Evolutionary conservation across 352 stramenopile genomes (phyloP).

Genomic region (Phytophthora citrophthora): DNA sequence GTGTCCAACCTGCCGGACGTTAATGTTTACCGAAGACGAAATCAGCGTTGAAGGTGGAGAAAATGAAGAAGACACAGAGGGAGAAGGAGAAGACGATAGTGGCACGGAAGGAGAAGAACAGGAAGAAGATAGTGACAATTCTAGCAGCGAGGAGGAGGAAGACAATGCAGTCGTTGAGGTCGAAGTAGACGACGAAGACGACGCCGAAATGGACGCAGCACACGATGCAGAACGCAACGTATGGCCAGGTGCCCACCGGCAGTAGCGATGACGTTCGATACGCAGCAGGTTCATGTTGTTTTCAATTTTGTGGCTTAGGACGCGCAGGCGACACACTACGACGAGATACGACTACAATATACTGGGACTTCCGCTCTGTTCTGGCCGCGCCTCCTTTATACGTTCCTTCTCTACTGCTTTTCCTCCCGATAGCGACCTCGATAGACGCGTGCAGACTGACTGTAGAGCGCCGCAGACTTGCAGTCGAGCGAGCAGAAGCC

Average conservation of each 20-base stretch:
- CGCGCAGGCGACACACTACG: slow-evolving; percentile 4
- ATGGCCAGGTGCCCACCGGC: slow-evolving; percentile 21
- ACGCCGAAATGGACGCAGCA: slow-evolving; percentile 26
- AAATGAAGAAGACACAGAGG: slow-evolving; percentile 16
- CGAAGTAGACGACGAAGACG: slow-evolving; percentile 24
- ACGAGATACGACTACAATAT: slow-evolving; percentile 26
- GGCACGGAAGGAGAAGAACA: slow-evolving; percentile 13
- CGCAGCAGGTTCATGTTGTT: slow-evolving; percentile 8
- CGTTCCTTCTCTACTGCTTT: slow-evolving; percentile 1
- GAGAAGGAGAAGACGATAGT: slow-evolving; percentile 18
- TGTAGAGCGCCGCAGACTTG: slow-evolving; percentile 73
- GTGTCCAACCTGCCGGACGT: slow-evolving; percentile 70
- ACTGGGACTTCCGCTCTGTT: slow-evolving; percentile 17
- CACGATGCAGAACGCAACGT: slow-evolving; percentile 34
- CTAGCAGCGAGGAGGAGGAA: slow-evolving; percentile 31
- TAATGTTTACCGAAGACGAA: slow-evolving; percentile 53
- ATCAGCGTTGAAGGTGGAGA: slow-evolving; percentile 26
- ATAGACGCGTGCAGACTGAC: slow-evolving; percentile 36
- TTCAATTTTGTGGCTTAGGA: slow-evolving; percentile 25
- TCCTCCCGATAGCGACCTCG: slow-evolving; percentile 35
- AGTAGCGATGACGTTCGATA: slow-evolving; percentile 1
- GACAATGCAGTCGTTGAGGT: slow-evolving; percentile 16
- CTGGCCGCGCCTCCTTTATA: slow-evolving; percentile 9
- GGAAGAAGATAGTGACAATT: slow-evolving; percentile 18
- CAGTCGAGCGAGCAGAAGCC: slow-evolving; percentile 81